Conservation (phyloP, 176 grass and related monocot species). For the Eremochloa ophiuroides region DNA sequence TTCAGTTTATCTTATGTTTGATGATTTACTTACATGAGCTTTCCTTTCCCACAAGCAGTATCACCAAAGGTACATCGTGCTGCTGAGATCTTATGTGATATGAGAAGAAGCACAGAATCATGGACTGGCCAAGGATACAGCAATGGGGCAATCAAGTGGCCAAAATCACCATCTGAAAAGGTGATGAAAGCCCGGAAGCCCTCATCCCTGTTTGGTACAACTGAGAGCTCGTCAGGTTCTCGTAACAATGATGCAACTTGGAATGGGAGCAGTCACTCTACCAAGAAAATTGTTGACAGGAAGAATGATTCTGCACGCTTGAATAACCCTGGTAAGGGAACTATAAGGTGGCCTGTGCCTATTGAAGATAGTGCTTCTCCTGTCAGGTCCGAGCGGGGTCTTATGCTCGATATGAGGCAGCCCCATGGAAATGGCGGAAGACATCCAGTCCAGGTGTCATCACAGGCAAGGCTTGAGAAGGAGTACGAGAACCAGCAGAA, state of each 20-base stretch:
- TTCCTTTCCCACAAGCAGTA: constrained; percentile 31
- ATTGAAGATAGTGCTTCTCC: constrained; percentile 44
- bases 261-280: constrained; percentile 32
- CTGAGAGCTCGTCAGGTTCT: constrained; percentile 47
- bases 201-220: constrained; percentile 48
- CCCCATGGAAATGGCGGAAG: constrained; percentile 48
- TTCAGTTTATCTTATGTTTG: constrained; percentile 2
- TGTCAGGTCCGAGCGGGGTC: constrained; percentile 41
- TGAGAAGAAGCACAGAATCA: constrained; percentile 35
- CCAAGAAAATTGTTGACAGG: constrained; percentile 54
- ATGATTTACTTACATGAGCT: constrained; percentile 14
- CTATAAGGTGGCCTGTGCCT: constrained; percentile 62
- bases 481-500: constrained; percentile 87
- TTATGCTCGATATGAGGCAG: constrained; percentile 37
- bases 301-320: constrained; percentile 53
- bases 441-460: constrained; percentile 37
- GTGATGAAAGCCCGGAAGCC: constrained; percentile 66
- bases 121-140: constrained; percentile 39
- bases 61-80: constrained; percentile 40
- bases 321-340: constrained; percentile 57
- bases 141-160: constrained; percentile 55
- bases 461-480: constrained; percentile 55
- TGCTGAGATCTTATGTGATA: constrained; percentile 84
- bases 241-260: constrained; percentile 53
- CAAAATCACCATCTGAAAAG: constrained; percentile 72